Percentiles rank a stretch among this genome's conserved stretches.
These are phyloP conservation scores for Wickerhamiella bombiphila DNA, from an alignment of 805 yeast genomes.

Conservation along the genomic window DNA sequence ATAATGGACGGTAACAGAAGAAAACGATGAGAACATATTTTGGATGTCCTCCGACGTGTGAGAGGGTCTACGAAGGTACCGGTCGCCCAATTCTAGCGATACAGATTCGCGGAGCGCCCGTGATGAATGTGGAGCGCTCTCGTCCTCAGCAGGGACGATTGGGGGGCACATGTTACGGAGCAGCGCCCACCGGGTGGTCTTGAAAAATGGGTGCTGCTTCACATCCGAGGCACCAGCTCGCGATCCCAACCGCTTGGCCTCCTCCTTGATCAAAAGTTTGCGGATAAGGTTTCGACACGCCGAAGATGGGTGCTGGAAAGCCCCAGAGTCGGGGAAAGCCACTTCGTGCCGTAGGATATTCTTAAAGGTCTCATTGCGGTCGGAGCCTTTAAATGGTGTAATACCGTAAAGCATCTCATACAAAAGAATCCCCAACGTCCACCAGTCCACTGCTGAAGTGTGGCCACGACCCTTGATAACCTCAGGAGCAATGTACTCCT, in stretches of 20 bases:
- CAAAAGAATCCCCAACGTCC: slow-evolving; percentile 90
- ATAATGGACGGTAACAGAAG: slow-evolving; percentile 19
- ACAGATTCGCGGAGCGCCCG: slow-evolving; percentile 13
- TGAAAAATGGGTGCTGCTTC: slow-evolving; percentile 82
- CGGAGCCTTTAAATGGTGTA: slow-evolving; percentile 90
- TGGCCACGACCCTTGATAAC: slow-evolving; percentile 96
- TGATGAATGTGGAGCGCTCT: not conserved
- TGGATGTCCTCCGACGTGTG: slow-evolving; percentile 13
- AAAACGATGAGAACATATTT: slow-evolving; percentile 17
- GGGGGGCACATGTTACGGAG: slow-evolving; percentile 90
- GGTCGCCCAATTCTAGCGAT: slow-evolving; percentile 18
- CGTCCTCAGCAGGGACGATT: slow-evolving; percentile 62
- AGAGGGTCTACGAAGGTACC: slow-evolving; percentile 16
- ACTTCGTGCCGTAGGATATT: slow-evolving; percentile 77
- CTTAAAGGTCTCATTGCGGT: slow-evolving; percentile 77
- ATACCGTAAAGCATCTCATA: slow-evolving; percentile 93
- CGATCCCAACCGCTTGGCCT: slow-evolving; percentile 75
- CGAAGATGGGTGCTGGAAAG: slow-evolving; percentile 44
- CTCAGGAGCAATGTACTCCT: slow-evolving; percentile 97
- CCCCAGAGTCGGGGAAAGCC: slow-evolving; percentile 48
- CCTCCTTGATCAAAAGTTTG: slow-evolving; percentile 78
- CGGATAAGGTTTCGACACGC: slow-evolving; percentile 66
- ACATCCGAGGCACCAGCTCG: slow-evolving; percentile 91
- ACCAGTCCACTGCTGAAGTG: slow-evolving; percentile 97
- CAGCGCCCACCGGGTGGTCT: slow-evolving; percentile 88